A percentile compares a stretch with the other conserved stretches of the same genome.
phyloP scores from a whole-genome alignment of 2,329 filamentous ascomycete genomes.

The Mycosphaerella arachidis region DNA sequence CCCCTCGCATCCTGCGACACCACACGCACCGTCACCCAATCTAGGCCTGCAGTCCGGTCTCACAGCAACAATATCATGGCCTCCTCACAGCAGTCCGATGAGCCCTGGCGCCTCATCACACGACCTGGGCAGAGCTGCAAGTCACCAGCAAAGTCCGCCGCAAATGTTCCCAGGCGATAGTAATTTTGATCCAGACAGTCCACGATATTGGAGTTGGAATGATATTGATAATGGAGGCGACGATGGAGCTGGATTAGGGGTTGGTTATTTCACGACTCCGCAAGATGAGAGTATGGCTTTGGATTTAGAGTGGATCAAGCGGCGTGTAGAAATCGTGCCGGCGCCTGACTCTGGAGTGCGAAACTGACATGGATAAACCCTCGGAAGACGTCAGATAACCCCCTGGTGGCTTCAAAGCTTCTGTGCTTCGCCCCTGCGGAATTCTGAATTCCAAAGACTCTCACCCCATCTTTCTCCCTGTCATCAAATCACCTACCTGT shows the following conservation, averaged over 20 bases:
- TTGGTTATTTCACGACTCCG: constrained; percentile 2
- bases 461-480: background rate
- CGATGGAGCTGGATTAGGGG: background rate
- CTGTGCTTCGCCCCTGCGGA: background rate
- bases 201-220: background rate
- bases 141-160: background rate
- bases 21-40: background rate
- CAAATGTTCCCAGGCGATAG: background rate
- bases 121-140: background rate
- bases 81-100: background rate
- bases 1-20: background rate
- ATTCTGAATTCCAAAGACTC: background rate
- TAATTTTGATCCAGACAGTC: background rate
- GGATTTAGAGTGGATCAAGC: constrained; percentile 13
- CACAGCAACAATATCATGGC: background rate
- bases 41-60: background rate
- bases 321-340: constrained; percentile 12
- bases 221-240: background rate
- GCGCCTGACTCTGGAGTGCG: constrained; percentile 12
- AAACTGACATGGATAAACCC: constrained; percentile 1
- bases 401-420: background rate
- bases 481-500: background rate
- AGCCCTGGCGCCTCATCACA: background rate
- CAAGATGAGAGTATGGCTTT: constrained; percentile 5
- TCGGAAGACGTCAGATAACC: background rate